phyloP scores from a whole-genome alignment of 768 basidiomycete species.

The Termitomyces sp. region DNA sequence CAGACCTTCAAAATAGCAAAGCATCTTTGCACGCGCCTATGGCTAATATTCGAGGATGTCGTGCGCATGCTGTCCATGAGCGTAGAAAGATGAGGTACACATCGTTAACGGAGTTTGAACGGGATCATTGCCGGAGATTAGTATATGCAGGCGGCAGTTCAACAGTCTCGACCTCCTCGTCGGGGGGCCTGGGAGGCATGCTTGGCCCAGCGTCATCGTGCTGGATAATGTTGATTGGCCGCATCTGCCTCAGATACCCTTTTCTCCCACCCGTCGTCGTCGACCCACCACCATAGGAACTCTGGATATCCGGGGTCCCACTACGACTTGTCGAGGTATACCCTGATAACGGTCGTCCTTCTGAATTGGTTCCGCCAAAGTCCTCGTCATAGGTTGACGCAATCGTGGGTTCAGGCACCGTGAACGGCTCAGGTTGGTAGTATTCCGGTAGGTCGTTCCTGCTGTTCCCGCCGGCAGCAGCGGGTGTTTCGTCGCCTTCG shows the following conservation, averaged over 20 bases:
- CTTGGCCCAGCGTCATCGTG: constrained; percentile 79
- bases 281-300: constrained; percentile 18
- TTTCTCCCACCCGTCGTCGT: constrained; percentile 33
- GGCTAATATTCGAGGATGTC: neutral
- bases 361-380: constrained; percentile 18
- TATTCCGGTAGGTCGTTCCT: constrained; percentile 58
- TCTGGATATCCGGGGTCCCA: constrained; percentile 38
- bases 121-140: constrained; percentile 36
- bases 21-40: neutral
- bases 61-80: neutral
- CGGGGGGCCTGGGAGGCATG: constrained; percentile 19
- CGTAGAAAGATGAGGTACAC: neutral
- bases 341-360: constrained; percentile 31
- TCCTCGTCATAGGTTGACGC: constrained; percentile 20
- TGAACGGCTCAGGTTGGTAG: constrained; percentile 73
- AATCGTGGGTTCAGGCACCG: constrained; percentile 57
- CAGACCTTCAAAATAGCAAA: neutral
- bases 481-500: constrained; percentile 42
- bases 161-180: constrained; percentile 59
- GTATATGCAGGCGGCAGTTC: constrained; percentile 85
- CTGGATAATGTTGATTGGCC: constrained; percentile 77
- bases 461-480: constrained; percentile 8
- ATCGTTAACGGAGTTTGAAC: neutral
- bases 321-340: constrained; percentile 37
- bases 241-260: constrained; percentile 44